Evolutionary conservation across 352 stramenopile species (phyloP).

Genomic region (Phytopythium boreale): DNA sequence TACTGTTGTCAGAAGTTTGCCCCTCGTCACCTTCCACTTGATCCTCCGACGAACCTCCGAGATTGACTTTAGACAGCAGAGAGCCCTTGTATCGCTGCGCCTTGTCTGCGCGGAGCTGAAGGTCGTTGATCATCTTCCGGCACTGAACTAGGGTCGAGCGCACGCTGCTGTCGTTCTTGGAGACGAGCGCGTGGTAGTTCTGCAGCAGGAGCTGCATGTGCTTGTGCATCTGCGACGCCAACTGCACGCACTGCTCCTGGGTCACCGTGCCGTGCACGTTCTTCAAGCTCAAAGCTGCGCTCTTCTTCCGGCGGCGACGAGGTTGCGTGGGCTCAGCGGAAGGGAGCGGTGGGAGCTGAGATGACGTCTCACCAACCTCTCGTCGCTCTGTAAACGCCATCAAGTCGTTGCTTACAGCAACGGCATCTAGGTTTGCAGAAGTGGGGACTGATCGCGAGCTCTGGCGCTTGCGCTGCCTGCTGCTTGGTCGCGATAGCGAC

Average conservation of each 20-base stretch:
- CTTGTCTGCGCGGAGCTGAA: conserved; percentile 58
- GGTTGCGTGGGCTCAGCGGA: background rate
- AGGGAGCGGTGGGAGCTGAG: background rate
- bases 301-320: background rate
- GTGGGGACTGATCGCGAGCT: background rate
- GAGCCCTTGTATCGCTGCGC: conserved; percentile 62
- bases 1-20: background rate
- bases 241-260: conserved; percentile 70
- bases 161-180: conserved; percentile 9
- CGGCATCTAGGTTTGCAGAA: background rate
- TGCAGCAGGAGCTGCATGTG: conserved; percentile 80
- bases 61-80: conserved; percentile 62
- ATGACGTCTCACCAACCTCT: background rate
- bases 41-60: conserved; percentile 3
- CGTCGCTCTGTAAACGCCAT: background rate
- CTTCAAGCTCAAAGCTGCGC: background rate
- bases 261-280: conserved; percentile 31
- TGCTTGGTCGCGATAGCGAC: background rate
- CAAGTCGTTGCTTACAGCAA: background rate
- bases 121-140: conserved; percentile 59
- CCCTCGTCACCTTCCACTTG: conserved; percentile 1
- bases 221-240: conserved; percentile 88
- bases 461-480: background rate
- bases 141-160: conserved; percentile 28
- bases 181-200: conserved; percentile 54